Base-by-base conservation (phyloP, 805 yeast species). In the Metschnikowia dekortorum region DNA sequence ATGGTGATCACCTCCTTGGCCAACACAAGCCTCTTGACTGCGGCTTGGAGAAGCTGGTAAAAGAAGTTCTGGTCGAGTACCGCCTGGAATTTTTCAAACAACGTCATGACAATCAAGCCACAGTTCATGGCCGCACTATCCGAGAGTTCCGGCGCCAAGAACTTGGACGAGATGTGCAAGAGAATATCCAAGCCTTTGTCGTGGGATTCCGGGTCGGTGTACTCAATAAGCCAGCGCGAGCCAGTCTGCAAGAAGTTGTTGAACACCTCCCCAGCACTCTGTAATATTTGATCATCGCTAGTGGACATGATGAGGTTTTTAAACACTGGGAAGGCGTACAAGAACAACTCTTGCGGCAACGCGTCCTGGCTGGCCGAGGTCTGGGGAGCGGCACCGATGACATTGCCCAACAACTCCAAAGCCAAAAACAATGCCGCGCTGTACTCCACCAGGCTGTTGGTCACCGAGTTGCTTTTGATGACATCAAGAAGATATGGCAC, bases 51-150 rank as follows among this genome's bases (percentile, higher is more conserved):
- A n/a, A 92, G 81, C 47, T 81, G 81, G 2, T 74, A 69, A 39
- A 79, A 69, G 51, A 76, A 78, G 8, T 68, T 69, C 37, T 55
- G 55, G 29, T 70, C 67, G 37, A 80, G 64, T 41, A 68, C 61
- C 7, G 64, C 51, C 48, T 71, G 74, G 48, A 70, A 83, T 52
- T 78, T 78, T 16, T 79, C 78, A 35, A 87, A 73, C 33, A 85
- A 71, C 0, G 85, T 77, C 9, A 79, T 73, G 2, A 87, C 82
- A 22, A 87, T 77, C 7, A 76, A 70, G 10, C 92, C 97, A 40
- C 88, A 80, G 51, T 87, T 85, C 67, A 84, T 75, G 1, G 95
- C 91, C 0, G 96, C 96, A 40, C 85, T 79, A 57, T 90, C 97
- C 13, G 86, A 78, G 50, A 87, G 71, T 7, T 75, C 74, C 0